Base-by-base conservation (phyloP, 2,329 filamentous ascomycete species). In the Claviceps citrina region DNA sequence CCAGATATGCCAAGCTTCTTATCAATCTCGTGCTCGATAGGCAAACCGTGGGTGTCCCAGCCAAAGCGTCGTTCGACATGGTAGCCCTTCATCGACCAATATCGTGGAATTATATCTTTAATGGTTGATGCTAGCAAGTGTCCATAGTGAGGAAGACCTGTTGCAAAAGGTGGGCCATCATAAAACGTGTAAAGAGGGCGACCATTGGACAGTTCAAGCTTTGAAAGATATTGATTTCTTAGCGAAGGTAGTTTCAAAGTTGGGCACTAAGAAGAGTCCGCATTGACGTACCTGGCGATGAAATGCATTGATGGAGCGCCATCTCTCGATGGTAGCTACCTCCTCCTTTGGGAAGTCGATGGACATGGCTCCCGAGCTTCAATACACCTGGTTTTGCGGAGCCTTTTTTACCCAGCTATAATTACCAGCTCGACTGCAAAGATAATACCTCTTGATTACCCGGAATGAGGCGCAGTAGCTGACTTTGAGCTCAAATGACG, bases 11-110 rank as follows among this genome's bases (percentile, higher is more conserved):
- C 83, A 48, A 93, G 70, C 63, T 89, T 89, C 71, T 95, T 95
- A 68, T 95, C 89, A 55, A 95, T 95, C 64, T 95, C 89, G 59
- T 93, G 84, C 65, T 96, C 89, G 50, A 96, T 91, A 13, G 89
- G 89, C 39, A 96, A 71, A 45, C 89, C 89, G 56, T 95, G 89
- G 2, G 87, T 79, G 45, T 95, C 89, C 89, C 89, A 95, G 39
- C 89, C 89, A 50, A 95, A 95, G 43, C 87, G 75, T 48, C 89
- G 76, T 66, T 91, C 84, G 39, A 95, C 87, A 65, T 93, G 82
- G 56, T 79, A 84, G 13, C 89, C 89, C 58, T 93, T 93, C 87
- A 94, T 94, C 38, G 86, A 86, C 85, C 87, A 95, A 62, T 95
- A 96, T 51, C 89, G 71, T 7, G 89, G 86, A 49, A 96, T 93